Evolutionary conservation across 2,329 filamentous ascomycete species (phyloP), one percentile per base, ranked within the genome.

Genomic region (Microsporum ferrugineum): DNA sequence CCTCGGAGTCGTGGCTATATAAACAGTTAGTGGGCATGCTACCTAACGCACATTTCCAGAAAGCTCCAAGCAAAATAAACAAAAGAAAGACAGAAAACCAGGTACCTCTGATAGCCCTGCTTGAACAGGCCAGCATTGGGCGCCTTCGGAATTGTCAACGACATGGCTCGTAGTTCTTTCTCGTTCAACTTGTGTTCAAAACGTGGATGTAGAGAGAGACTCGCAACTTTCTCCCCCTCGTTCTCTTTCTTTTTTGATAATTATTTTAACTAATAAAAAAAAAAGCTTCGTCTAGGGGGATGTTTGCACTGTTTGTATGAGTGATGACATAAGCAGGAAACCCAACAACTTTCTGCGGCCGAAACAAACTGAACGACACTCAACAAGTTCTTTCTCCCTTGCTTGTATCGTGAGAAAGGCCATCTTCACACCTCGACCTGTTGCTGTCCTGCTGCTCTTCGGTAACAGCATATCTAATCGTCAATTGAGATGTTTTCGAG

Each of bases 101-200:
- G 83, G 73, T 84, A 96, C 91, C 88, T 95, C 77, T 91, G 91
- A 79, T 99, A 99, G 71, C 92, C 92, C 70, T 86, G 82, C 82
- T 97, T 97, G 83, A 99, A 97, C 45, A 97, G 84, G 75, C 88
- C 88, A 71, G 88, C 83, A 76, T 96, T 96, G 65, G 94, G 94
- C 70, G 94, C 92, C 76, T 86, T 89, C 66, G 94, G 94, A 73
- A 99, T 95, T 73, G 91, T 89, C 74, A 99, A 85, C 78, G 94
- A 99, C 94, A 99, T 97, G 69, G 67, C 78, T 65, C 66, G 27
- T 31, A 43, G 14, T 23, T 23, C 17, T 27, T 10, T 51, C 23
- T 51, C 27, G 10, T 10, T 51, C 23, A 45, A 45, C 17, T 23
- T 12, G 27, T 51, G 27, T 51, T 23, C 27, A 51, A 51, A 12